Conservation (phyloP, 2,329 filamentous ascomycete species). For the Pseudogymnoascus sp. region DNA sequence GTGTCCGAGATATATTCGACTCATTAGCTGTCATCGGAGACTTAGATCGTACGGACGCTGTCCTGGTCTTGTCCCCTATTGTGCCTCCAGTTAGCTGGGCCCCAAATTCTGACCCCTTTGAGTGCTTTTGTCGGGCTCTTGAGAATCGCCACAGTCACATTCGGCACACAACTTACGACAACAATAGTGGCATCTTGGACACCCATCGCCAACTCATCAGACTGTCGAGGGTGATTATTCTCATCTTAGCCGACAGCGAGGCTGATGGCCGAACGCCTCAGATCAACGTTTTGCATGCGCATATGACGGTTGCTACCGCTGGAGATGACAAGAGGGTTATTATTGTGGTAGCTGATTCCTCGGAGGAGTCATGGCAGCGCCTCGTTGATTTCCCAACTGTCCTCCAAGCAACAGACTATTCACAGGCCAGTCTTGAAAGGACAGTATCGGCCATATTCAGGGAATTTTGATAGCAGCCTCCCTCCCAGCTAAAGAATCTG, state of each 20-base stretch:
- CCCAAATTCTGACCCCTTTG: slow-evolving; percentile 58
- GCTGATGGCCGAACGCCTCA: background rate
- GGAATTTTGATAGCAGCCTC: slow-evolving; percentile 21
- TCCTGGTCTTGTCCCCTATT: slow-evolving; percentile 55
- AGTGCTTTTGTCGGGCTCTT: slow-evolving; percentile 58
- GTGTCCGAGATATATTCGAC: slow-evolving; percentile 29
- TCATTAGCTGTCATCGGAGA: slow-evolving; percentile 42
- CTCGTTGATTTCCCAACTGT: slow-evolving; percentile 41
- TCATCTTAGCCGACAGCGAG: slow-evolving; percentile 40
- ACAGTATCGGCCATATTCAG: slow-evolving; percentile 47
- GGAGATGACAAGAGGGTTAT: slow-evolving; percentile 44
- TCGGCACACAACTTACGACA: slow-evolving; percentile 61
- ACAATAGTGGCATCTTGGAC: slow-evolving; percentile 42
- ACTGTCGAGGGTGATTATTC: slow-evolving; percentile 34
- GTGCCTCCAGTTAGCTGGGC: slow-evolving; percentile 39
- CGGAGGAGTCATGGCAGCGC: background rate
- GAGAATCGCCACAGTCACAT: slow-evolving; percentile 52
- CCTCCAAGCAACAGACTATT: slow-evolving; percentile 43
- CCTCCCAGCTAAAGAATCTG: background rate
- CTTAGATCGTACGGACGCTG: slow-evolving; percentile 42
- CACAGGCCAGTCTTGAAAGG: slow-evolving; percentile 39
- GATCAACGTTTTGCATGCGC: slow-evolving; percentile 17
- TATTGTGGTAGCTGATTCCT: slow-evolving; percentile 36
- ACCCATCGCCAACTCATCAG: slow-evolving; percentile 28
- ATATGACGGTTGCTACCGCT: slow-evolving; percentile 18